phyloP scores from a whole-genome alignment of 148 eudicot species.

The Selenicereus undatus region DNA sequence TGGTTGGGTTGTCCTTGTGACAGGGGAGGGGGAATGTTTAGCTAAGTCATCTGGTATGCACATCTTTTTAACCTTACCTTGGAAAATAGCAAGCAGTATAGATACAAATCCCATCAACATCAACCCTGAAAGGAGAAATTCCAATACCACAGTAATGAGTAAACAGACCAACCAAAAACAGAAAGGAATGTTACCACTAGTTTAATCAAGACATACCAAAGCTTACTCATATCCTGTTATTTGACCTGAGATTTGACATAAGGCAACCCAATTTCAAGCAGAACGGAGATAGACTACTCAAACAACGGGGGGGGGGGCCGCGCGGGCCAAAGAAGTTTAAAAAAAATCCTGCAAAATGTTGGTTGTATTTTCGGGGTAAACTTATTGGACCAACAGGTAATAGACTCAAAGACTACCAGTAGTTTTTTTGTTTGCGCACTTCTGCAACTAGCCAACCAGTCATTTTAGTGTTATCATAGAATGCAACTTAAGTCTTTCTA shows the following conservation, averaged over 20 bases:
- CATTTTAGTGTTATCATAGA: too few species aligned
- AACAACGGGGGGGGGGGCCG: too few species aligned
- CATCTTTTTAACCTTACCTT: constrained; percentile 11
- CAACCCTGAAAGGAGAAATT: neutral
- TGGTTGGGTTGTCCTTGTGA: neutral
- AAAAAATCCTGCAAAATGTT: neutral
- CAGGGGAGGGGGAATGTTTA: constrained; percentile 25
- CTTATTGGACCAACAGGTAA: neutral
- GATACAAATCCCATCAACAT: constrained; percentile 33
- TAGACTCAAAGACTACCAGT: neutral
- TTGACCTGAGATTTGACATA: neutral
- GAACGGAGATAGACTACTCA: neutral
- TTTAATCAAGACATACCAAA: neutral
- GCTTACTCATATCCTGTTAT: too few species aligned
- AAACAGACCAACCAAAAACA: too few species aligned
- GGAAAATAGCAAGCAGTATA: constrained; percentile 29
- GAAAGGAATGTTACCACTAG: neutral
- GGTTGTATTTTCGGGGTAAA: neutral
- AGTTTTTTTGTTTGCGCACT: too few species aligned
- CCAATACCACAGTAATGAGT: neutral
- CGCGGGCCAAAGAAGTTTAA: too few species aligned
- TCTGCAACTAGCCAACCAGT: too few species aligned
- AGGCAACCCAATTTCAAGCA: neutral
- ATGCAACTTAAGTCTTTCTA: too few species aligned
- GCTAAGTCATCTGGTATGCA: constrained; percentile 20